Percentiles rank a stretch among this genome's conserved stretches.
Evolutionary conservation across 441 rosid genomes (phyloP).

Genomic region (Codiaeum variegatum): DNA sequence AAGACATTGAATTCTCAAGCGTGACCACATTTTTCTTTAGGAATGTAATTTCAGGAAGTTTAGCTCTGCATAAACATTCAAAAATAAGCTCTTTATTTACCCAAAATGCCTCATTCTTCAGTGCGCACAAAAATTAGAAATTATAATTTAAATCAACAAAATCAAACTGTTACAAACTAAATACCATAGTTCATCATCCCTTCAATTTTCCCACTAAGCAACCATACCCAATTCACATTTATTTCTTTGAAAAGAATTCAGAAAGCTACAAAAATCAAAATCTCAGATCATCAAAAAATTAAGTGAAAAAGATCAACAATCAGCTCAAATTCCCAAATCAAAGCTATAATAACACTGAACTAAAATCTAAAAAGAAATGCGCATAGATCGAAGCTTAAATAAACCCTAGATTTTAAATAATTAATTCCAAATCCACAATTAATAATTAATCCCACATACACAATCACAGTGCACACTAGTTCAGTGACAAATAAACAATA

Average conservation of each 20-base stretch:
- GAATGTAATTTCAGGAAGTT: conserved; percentile 26
- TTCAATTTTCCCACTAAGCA: conserved; percentile 24
- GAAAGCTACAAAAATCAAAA: conserved; percentile 25
- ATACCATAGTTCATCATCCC: conserved; percentile 20
- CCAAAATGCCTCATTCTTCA: background rate
- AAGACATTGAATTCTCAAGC: conserved; percentile 28
- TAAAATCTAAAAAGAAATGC: conserved; percentile 30
- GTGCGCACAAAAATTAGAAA: conserved; percentile 8
- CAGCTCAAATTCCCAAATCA: conserved; percentile 23
- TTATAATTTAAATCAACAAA: conserved; percentile 10
- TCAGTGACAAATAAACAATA: conserved; percentile 11
- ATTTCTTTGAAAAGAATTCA: background rate
- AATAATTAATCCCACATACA: background rate
- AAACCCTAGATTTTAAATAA: conserved; percentile 24
- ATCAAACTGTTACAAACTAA: conserved; percentile 12
- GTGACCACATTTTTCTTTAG: conserved; percentile 40
- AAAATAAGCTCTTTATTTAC: conserved; percentile 16
- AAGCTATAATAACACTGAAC: conserved; percentile 22
- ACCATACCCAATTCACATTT: conserved; percentile 19
- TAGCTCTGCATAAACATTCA: conserved; percentile 7
- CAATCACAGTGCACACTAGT: conserved; percentile 13
- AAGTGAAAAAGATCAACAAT: conserved; percentile 9
- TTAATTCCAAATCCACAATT: conserved; percentile 23
- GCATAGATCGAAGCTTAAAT: conserved; percentile 36
- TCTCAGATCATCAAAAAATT: conserved; percentile 14